Evolutionary conservation across 306 rosid species (phyloP).

Genomic region (Lathyrus tuberosus): DNA sequence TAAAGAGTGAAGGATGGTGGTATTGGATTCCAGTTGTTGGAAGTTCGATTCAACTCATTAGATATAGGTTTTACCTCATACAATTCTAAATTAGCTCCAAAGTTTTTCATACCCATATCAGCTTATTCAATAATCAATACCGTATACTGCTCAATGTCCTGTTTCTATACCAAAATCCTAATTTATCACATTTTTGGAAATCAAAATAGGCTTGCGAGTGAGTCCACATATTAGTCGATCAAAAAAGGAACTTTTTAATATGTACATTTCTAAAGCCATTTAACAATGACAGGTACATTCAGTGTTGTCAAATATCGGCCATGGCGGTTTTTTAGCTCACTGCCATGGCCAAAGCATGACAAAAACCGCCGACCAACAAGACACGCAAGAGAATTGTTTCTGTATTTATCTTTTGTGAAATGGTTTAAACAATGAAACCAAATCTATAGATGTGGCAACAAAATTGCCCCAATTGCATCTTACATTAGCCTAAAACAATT

Average conservation of each 20-base stretch:
- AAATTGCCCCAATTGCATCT: no score
- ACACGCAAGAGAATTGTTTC: not conserved
- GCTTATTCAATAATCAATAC: no score
- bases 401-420: not conserved
- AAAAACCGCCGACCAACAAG: not conserved
- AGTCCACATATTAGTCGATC: not conserved
- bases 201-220: no score
- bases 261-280: conserved; percentile 24
- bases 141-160: no score
- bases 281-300: not conserved
- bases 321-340: no score
- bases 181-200: no score
- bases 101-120: no score
- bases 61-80: conserved; percentile 9
- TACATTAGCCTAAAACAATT: no score
- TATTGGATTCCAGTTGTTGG: not conserved
- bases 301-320: no score
- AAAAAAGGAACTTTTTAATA: conserved; percentile 14
- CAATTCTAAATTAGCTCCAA: no score
- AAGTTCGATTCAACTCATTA: not conserved
- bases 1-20: not conserved
- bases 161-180: no score
- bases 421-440: not conserved
- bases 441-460: no score
- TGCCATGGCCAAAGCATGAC: not conserved